Evolutionary conservation across 139 green algal genomes (phyloP).

Genomic region (Haematococcus sp.): DNA sequence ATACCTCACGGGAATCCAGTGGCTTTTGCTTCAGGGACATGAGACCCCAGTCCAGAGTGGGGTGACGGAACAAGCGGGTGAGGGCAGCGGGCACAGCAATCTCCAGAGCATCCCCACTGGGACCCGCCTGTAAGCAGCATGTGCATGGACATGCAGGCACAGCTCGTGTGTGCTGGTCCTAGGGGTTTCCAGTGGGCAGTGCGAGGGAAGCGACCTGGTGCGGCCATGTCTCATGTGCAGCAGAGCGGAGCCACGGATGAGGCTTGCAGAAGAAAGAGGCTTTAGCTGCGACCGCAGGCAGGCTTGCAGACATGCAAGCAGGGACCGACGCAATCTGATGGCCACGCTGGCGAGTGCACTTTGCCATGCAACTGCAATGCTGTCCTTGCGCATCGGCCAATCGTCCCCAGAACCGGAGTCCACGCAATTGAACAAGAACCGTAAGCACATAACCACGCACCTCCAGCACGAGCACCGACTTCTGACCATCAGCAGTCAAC

Average conservation of each 20-base stretch:
- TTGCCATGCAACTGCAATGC: no score
- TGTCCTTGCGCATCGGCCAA: no score
- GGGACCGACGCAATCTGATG: no score
- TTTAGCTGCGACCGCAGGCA: no score
- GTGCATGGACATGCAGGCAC: neutral
- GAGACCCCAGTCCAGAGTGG: slow-evolving; percentile 84
- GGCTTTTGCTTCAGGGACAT: slow-evolving; percentile 59
- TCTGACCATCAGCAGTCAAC: slow-evolving; percentile 73
- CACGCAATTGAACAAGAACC: no score
- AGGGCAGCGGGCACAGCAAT: slow-evolving; percentile 71
- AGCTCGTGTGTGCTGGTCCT: neutral
- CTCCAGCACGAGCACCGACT: slow-evolving; percentile 84
- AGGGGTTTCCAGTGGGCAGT: no score
- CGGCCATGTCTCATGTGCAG: neutral
- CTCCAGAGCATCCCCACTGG: slow-evolving; percentile 30
- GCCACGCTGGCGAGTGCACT: no score
- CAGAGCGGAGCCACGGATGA: neutral
- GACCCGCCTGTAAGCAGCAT: slow-evolving; percentile 54
- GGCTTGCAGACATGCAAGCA: no score
- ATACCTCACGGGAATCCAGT: slow-evolving; percentile 57
- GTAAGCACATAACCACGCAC: slow-evolving; percentile 33
- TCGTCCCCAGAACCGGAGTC: no score
- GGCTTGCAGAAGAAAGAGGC: no score
- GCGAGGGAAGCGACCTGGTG: neutral
- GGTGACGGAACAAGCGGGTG: slow-evolving; percentile 76